Evolutionary conservation across 352 stramenopile genomes (phyloP).

Genomic region (Globisporangium carolinianum): DNA sequence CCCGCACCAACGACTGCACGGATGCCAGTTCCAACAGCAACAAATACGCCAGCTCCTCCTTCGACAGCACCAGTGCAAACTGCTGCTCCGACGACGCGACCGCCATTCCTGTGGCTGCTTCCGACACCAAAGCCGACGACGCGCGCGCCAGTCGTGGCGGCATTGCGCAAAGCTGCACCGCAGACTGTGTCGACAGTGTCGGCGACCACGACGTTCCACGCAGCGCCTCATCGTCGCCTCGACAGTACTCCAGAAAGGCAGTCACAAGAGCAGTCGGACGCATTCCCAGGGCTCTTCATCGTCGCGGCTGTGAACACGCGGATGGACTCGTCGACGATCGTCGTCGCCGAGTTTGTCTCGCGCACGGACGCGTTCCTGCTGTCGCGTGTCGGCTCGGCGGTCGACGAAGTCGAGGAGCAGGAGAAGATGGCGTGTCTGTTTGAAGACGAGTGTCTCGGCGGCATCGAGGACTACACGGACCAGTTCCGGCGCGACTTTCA

Average conservation of each 20-base stretch:
- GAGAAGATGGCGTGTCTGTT: constrained; percentile 43
- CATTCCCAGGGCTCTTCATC: neutral
- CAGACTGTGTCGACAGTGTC: neutral
- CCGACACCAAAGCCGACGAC: constrained; percentile 1
- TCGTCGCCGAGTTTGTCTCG: constrained; percentile 10
- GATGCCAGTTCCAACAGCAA: neutral
- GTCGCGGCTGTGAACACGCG: constrained; percentile 8
- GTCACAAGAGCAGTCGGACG: neutral
- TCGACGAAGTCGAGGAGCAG: constrained; percentile 14
- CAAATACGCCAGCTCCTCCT: neutral
- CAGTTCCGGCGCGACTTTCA: constrained; percentile 30
- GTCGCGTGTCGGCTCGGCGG: constrained; percentile 1
- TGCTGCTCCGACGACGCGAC: neutral
- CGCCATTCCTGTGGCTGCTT: constrained; percentile 6
- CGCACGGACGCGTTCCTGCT: constrained; percentile 10
- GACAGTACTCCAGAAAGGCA: neutral
- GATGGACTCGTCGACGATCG: constrained; percentile 1
- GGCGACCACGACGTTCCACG: neutral
- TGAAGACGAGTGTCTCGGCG: constrained; percentile 28
- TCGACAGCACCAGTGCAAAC: neutral
- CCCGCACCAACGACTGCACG: neutral
- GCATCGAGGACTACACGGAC: constrained; percentile 28
- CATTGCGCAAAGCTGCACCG: neutral
- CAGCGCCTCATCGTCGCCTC: neutral
- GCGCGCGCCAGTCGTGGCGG: neutral